phyloP scores from a whole-genome alignment of 1,284 basidiomycete species.

The Ganoderma sp. region DNA sequence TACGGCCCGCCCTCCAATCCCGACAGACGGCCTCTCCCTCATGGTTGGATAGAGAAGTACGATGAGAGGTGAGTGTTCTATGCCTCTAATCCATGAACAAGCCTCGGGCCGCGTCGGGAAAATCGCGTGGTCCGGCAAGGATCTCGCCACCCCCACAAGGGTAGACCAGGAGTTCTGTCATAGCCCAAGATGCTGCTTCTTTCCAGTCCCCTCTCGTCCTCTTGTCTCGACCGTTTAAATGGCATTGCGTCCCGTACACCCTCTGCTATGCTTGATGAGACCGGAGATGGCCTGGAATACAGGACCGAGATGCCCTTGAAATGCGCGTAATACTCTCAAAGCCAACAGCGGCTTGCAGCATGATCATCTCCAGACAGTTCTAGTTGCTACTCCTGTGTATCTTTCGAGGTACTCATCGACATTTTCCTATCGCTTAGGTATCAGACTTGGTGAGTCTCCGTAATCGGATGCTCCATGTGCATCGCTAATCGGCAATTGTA shows the following conservation, averaged over 20 bases:
- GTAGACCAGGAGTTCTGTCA: background rate
- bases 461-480: background rate
- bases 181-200: background rate
- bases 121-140: background rate
- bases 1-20: slow-evolving; percentile 53
- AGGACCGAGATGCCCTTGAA: background rate
- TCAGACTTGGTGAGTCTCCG: slow-evolving; percentile 60
- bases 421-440: slow-evolving; percentile 52
- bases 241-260: background rate
- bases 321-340: background rate
- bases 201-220: background rate
- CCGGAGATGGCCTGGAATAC: background rate
- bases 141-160: background rate
- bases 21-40: slow-evolving; percentile 66
- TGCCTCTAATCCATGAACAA: background rate
- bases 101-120: background rate
- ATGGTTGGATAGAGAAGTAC: slow-evolving; percentile 73
- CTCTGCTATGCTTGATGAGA: no score
- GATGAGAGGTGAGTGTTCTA: slow-evolving; percentile 57
- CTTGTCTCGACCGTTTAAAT: background rate
- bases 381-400: background rate
- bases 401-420: slow-evolving; percentile 20
- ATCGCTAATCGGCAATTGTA: background rate
- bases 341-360: background rate
- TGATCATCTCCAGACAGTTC: background rate